Conservation (phyloP, 495 filamentous ascomycete genomes). For the Delitschia confertaspora region DNA sequence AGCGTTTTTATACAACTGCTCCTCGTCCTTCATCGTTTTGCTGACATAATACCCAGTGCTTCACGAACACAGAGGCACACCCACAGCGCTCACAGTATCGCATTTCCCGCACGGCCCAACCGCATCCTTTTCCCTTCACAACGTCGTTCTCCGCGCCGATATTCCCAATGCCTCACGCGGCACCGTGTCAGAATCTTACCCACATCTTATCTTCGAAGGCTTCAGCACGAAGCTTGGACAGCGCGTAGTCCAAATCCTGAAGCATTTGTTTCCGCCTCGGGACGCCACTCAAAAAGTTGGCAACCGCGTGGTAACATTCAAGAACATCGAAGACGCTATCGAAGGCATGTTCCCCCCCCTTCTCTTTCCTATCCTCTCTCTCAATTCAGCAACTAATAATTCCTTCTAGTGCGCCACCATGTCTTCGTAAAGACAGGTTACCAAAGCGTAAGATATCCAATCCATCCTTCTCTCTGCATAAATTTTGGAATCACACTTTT, state of each 20-base stretch:
- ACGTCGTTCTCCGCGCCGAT: constrained; percentile 87
- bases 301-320: constrained; percentile 84
- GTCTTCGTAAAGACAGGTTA: constrained; percentile 79
- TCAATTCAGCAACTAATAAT: too few relatives aligned
- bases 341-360: too few relatives aligned
- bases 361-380: too few relatives aligned
- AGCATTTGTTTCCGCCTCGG: constrained; percentile 89
- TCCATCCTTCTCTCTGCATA: too few relatives aligned
- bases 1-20: background rate
- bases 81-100: constrained; percentile 80
- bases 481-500: too few relatives aligned
- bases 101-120: constrained; percentile 94
- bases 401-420: constrained; percentile 71
- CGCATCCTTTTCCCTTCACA: constrained; percentile 82
- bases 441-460: constrained; percentile 69
- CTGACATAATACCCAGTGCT: too few relatives aligned
- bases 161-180: constrained; percentile 80
- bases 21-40: too few relatives aligned
- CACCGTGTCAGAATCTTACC: constrained; percentile 89
- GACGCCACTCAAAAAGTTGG: constrained; percentile 71
- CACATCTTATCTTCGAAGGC: constrained; percentile 90
- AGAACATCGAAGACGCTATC: constrained; percentile 88
- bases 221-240: constrained; percentile 77
- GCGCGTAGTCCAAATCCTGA: constrained; percentile 80
- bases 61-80: constrained; percentile 88